Evolutionary conservation across 345 rosid species (phyloP).

Genomic region (Lepidium aucheri): DNA sequence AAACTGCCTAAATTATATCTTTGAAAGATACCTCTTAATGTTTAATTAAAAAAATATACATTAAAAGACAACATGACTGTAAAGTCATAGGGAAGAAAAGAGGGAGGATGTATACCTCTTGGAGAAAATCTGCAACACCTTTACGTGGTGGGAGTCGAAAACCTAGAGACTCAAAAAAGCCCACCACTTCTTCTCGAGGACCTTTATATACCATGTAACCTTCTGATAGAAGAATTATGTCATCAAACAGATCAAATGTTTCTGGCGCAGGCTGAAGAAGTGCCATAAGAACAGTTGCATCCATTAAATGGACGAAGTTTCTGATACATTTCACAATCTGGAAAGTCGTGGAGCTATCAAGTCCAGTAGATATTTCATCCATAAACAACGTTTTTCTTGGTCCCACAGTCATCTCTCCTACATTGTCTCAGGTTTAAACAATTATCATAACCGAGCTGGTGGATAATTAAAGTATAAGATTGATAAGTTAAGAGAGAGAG

Average conservation of each 20-base stretch:
- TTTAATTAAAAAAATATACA: too few species aligned
- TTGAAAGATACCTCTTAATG: too few species aligned
- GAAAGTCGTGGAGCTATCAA: conserved; percentile 88
- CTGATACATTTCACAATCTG: conserved; percentile 77
- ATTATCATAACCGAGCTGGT: not conserved
- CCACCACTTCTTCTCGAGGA: conserved; percentile 59
- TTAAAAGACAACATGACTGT: too few species aligned
- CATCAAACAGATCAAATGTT: conserved; percentile 90
- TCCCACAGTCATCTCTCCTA: conserved; percentile 97
- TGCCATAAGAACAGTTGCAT: conserved; percentile 83
- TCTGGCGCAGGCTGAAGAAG: conserved; percentile 98
- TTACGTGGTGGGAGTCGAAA: conserved; percentile 60
- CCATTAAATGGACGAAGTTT: conserved; percentile 88
- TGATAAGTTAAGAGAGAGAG: conserved; percentile 18
- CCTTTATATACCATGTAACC: conserved; percentile 85
- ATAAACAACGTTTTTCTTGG: conserved; percentile 89
- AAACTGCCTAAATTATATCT: too few species aligned
- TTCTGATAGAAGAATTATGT: conserved; percentile 70
- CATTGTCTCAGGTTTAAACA: conserved; percentile 1
- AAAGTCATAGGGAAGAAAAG: too few species aligned
- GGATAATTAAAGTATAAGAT: not conserved
- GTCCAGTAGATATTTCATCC: conserved; percentile 98
- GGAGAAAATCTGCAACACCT: conserved; percentile 81
- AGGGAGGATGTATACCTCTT: conserved; percentile 59
- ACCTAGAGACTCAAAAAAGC: conserved; percentile 83